Percentiles rank a stretch among this genome's conserved stretches.
Conservation (phyloP, 192 early-diverging fungal species). For the Phycomyces blakesleeanus region DNA sequence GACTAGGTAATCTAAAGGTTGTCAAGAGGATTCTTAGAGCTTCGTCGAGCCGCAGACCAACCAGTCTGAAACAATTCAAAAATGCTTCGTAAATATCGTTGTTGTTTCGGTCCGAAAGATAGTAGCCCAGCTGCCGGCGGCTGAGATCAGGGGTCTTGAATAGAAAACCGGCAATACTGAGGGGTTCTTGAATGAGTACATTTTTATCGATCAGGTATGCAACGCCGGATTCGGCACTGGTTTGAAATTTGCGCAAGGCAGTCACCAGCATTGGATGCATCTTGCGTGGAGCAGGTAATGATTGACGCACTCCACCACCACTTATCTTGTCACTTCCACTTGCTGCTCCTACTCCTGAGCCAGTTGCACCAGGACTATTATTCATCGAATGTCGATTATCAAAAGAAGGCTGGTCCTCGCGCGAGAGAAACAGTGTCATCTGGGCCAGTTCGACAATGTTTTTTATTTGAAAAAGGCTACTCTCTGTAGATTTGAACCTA, state of each 20-base stretch:
- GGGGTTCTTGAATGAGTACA: constrained; percentile 49
- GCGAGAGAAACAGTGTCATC: constrained; percentile 39
- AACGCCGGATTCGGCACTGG: constrained; percentile 53
- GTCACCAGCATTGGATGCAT: constrained; percentile 55
- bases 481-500: constrained; percentile 34
- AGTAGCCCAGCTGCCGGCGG: constrained; percentile 52
- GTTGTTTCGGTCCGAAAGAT: constrained; percentile 52
- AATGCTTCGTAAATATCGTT: constrained; percentile 54
- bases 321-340: too few relatives aligned
- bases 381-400: neutral
- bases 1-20: constrained; percentile 52
- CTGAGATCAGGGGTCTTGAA: constrained; percentile 63
- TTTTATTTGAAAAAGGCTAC: constrained; percentile 52
- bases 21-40: constrained; percentile 53
- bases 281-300: constrained; percentile 39
- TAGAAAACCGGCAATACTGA: constrained; percentile 62
- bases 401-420: constrained; percentile 30
- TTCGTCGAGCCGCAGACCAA: constrained; percentile 54
- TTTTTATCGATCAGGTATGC: constrained; percentile 55
- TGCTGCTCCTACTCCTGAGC: too few relatives aligned
- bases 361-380: too few relatives aligned
- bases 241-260: constrained; percentile 56
- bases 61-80: constrained; percentile 51
- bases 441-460: constrained; percentile 48
- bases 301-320: constrained; percentile 3